A percentile compares a stretch with the other conserved stretches of the same genome.
These are phyloP conservation scores for Aspergillus viridinutans DNA, from an alignment of 2,329 filamentous ascomycete species.

Conservation along the genomic window DNA sequence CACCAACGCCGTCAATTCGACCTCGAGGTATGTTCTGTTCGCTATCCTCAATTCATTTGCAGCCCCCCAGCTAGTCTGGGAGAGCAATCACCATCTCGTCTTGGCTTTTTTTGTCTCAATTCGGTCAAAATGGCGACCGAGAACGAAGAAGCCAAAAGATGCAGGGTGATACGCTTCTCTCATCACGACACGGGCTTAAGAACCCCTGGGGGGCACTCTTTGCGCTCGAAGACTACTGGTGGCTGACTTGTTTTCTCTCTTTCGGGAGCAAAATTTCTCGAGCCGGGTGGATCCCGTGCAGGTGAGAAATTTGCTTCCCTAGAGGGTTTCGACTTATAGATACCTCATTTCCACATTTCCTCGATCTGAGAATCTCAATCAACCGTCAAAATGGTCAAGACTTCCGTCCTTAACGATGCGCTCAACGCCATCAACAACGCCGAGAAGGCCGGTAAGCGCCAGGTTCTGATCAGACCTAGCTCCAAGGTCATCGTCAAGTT, in stretches of 20 bases:
- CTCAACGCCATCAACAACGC: slow-evolving; percentile 99
- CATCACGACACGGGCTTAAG: slow-evolving; percentile 59
- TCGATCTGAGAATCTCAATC: slow-evolving; percentile 51
- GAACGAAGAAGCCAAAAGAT: slow-evolving; percentile 7
- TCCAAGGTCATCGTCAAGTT: slow-evolving; percentile 99
- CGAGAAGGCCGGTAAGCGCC: slow-evolving; percentile 99
- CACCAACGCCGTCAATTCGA: slow-evolving; percentile 25
- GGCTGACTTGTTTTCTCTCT: slow-evolving; percentile 49
- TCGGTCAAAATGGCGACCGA: background rate
- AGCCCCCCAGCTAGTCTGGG: slow-evolving; percentile 43
- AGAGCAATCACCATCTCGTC: slow-evolving; percentile 37
- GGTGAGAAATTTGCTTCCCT: slow-evolving; percentile 2
- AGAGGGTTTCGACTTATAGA: slow-evolving; percentile 20
- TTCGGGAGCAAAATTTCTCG: slow-evolving; percentile 6
- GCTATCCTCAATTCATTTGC: slow-evolving; percentile 19
- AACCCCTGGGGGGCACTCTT: slow-evolving; percentile 68
- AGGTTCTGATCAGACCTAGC: slow-evolving; percentile 94
- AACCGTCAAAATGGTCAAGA: slow-evolving; percentile 94
- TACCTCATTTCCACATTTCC: slow-evolving; percentile 34
- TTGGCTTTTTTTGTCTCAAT: slow-evolving; percentile 11
- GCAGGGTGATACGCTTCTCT: slow-evolving; percentile 42
- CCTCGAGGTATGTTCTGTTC: slow-evolving; percentile 40
- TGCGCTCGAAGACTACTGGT: slow-evolving; percentile 61
- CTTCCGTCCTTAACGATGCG: slow-evolving; percentile 98
- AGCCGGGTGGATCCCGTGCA: background rate